Evolutionary conservation across 2,329 filamentous ascomycete genomes (phyloP).

Genomic region (Monilinia laxa): DNA sequence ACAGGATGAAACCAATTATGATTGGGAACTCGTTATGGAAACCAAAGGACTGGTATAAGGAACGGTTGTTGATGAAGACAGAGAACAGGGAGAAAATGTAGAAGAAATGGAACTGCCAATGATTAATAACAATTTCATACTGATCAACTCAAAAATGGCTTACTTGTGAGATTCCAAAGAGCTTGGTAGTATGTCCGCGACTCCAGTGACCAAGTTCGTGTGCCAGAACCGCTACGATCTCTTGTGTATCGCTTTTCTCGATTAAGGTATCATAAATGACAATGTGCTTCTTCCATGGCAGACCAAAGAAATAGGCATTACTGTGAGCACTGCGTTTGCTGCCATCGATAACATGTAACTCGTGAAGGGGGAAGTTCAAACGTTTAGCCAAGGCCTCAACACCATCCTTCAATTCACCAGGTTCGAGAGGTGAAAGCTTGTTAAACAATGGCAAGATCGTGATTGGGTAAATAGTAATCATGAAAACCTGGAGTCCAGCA

Average conservation of each 20-base stretch:
- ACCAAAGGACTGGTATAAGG: slow-evolving; percentile 86
- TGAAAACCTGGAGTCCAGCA: slow-evolving; percentile 84
- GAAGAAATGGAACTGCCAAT: slow-evolving; percentile 77
- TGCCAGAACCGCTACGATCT: slow-evolving; percentile 91
- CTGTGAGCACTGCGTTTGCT: slow-evolving; percentile 85
- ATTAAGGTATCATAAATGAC: slow-evolving; percentile 98
- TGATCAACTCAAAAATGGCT: slow-evolving; percentile 10
- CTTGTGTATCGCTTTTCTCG: slow-evolving; percentile 87
- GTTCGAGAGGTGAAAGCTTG: slow-evolving; percentile 89
- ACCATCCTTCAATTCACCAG: slow-evolving; percentile 81
- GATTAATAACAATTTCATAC: slow-evolving; percentile 36
- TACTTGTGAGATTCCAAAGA: slow-evolving; percentile 84
- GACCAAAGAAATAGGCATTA: slow-evolving; percentile 93
- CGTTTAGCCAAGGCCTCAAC: slow-evolving; percentile 81
- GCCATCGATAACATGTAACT: slow-evolving; percentile 92
- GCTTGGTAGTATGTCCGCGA: slow-evolving; percentile 87
- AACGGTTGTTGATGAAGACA: slow-evolving; percentile 93
- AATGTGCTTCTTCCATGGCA: slow-evolving; percentile 99
- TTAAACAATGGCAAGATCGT: slow-evolving; percentile 95
- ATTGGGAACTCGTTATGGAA: slow-evolving; percentile 82
- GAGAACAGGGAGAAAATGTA: slow-evolving; percentile 97
- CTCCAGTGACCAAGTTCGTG: slow-evolving; percentile 98
- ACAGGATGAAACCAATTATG: slow-evolving; percentile 95
- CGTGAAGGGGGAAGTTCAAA: slow-evolving; percentile 87
- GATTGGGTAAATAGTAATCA: slow-evolving; percentile 94